Conservation (phyloP, 441 rosid genomes). For the Mallotus japonicus region DNA sequence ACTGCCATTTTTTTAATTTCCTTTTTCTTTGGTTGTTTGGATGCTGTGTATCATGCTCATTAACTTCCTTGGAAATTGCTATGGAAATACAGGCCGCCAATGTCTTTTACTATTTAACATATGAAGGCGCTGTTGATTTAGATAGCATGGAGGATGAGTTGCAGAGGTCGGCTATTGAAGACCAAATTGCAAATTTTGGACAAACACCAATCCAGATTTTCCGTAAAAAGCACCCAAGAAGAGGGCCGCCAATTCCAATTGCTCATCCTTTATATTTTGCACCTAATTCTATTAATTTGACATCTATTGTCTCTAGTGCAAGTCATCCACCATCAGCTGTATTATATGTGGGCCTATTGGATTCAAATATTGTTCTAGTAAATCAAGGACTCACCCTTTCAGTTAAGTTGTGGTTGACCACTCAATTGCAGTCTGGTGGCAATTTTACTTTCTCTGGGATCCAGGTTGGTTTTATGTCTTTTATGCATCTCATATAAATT, state of each 20-base stretch:
- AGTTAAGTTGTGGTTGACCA: constrained; percentile 95
- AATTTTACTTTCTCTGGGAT: constrained; percentile 92
- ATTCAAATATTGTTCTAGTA: constrained; percentile 80
- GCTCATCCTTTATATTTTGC: constrained; percentile 95
- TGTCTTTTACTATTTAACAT: constrained; percentile 93
- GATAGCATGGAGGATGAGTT: constrained; percentile 93
- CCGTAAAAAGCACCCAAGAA: constrained; percentile 94
- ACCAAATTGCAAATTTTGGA: constrained; percentile 99
- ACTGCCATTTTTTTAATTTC: constrained; percentile 18
- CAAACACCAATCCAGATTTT: constrained; percentile 98
- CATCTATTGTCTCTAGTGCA: constrained; percentile 60
- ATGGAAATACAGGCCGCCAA: constrained; percentile 77
- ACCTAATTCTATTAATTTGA: constrained; percentile 87
- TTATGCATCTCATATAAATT: not conserved
- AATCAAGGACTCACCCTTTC: constrained; percentile 90
- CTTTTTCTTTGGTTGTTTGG: not conserved
- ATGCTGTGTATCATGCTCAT: constrained; percentile 8
- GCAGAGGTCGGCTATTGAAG: constrained; percentile 97
- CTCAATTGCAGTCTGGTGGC: constrained; percentile 93
- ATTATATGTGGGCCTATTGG: constrained; percentile 64
- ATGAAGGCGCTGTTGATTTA: constrained; percentile 93
- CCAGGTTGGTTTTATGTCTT: constrained; percentile 54
- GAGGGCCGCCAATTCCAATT: constrained; percentile 98
- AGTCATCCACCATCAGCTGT: constrained; percentile 70
- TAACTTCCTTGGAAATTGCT: constrained; percentile 9